phyloP scores from a whole-genome alignment of 2,329 filamentous ascomycete genomes.

The Calcarisporium arbuscula region DNA sequence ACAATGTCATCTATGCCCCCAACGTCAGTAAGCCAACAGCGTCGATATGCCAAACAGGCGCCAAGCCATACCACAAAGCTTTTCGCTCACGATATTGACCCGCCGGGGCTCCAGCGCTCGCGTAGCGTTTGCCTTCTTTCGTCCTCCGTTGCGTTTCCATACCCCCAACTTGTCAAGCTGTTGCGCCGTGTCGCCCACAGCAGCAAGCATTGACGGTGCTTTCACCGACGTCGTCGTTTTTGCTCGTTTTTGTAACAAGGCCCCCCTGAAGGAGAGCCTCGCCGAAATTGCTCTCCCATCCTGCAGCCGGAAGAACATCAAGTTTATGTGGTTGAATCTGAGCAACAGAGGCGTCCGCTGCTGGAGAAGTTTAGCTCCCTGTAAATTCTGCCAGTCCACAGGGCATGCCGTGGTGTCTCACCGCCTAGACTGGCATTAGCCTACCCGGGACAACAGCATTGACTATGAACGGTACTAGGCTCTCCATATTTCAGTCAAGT shows the following conservation, averaged over 20 bases:
- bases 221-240: slow-evolving; percentile 6
- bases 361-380: too few species aligned
- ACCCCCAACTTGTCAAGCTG: slow-evolving; percentile 19
- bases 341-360: background rate
- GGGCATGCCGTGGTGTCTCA: too few species aligned
- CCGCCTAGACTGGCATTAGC: too few species aligned
- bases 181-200: slow-evolving; percentile 14
- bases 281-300: slow-evolving; percentile 8
- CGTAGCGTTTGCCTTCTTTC: slow-evolving; percentile 8
- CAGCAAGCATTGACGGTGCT: slow-evolving; percentile 10
- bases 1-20: slow-evolving; percentile 72
- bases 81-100: slow-evolving; percentile 46
- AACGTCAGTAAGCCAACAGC: too few species aligned
- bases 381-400: too few species aligned
- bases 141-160: slow-evolving; percentile 16
- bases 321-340: too few species aligned
- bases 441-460: too few species aligned
- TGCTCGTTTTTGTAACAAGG: slow-evolving; percentile 6
- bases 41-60: too few species aligned
- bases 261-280: slow-evolving; percentile 7
- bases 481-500: too few species aligned
- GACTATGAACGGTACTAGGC: too few species aligned
- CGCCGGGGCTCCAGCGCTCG: slow-evolving; percentile 26
- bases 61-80: slow-evolving; percentile 38
- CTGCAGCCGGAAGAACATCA: slow-evolving; percentile 9